Evolutionary conservation across 305 asterid genomes (phyloP).

Genomic region (Lippia alba): DNA sequence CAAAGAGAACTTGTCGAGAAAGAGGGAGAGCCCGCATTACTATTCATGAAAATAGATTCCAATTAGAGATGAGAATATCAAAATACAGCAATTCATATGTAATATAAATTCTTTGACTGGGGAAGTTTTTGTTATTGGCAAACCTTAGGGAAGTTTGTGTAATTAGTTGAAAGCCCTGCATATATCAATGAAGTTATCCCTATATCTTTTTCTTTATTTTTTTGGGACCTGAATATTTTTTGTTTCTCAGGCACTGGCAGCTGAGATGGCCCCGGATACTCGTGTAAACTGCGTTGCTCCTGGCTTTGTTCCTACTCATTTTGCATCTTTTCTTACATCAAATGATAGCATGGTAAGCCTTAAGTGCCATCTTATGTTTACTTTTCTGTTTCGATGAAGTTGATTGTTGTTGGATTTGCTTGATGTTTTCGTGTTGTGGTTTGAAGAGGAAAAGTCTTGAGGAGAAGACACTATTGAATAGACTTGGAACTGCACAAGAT

Average conservation of each 20-base stretch:
- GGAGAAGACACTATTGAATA: conserved; percentile 66
- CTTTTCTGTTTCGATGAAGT: neutral
- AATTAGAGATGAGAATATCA: too few relatives aligned
- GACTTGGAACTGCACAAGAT: conserved; percentile 81
- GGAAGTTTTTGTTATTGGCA: too few relatives aligned
- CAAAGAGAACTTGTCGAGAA: too few relatives aligned
- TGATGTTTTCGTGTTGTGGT: conserved; percentile 6
- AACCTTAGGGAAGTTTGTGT: too few relatives aligned
- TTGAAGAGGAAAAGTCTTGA: conserved; percentile 62
- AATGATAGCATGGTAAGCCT: conserved; percentile 55
- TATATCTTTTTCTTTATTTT: too few relatives aligned
- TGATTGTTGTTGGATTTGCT: neutral
- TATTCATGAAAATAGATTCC: too few relatives aligned
- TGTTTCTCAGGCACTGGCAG: conserved; percentile 72
- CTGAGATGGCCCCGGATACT: conserved; percentile 89
- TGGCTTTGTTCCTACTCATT: conserved; percentile 91
- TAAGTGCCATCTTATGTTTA: neutral
- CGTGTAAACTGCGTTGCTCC: conserved; percentile 97
- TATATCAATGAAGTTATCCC: too few relatives aligned
- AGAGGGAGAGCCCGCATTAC: too few relatives aligned
- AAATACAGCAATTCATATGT: too few relatives aligned
- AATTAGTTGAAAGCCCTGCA: too few relatives aligned
- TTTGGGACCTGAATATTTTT: neutral
- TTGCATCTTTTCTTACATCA: conserved; percentile 59
- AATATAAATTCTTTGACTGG: too few relatives aligned